Percentiles rank a stretch among this genome's conserved stretches.
phyloP scores from a whole-genome alignment of 2,329 filamentous ascomycete species.

The Penicillium sp. region DNA sequence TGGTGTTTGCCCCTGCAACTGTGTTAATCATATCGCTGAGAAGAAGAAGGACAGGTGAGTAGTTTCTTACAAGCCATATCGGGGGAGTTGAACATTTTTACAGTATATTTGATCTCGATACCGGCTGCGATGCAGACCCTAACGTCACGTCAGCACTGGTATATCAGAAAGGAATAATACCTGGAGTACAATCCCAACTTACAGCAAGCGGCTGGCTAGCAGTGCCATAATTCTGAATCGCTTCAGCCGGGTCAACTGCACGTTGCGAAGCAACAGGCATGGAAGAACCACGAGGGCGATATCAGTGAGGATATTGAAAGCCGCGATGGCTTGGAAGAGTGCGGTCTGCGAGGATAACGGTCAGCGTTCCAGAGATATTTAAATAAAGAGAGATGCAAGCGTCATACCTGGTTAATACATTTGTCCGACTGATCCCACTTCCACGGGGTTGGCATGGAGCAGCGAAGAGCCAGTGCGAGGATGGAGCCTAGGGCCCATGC shows the following conservation, averaged over 20 bases:
- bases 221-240: constrained; percentile 19
- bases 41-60: not conserved
- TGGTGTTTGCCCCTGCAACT: constrained; percentile 14
- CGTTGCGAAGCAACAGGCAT: constrained; percentile 17
- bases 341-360: constrained; percentile 2
- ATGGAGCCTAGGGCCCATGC: constrained; percentile 22
- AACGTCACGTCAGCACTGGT: not conserved
- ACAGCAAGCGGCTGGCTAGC: constrained; percentile 20
- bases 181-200: not conserved
- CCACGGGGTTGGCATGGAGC: constrained; percentile 23
- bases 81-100: constrained; percentile 9
- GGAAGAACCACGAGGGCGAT: constrained; percentile 19
- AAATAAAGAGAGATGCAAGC: not conserved
- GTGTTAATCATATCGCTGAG: not conserved
- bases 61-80: constrained; percentile 13
- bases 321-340: constrained; percentile 17
- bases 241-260: constrained; percentile 21
- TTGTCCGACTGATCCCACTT: constrained; percentile 10
- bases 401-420: constrained; percentile 21
- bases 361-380: not conserved
- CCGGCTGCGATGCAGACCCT: constrained; percentile 14
- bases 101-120: constrained; percentile 9
- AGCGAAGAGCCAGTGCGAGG: constrained; percentile 20
- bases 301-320: constrained; percentile 20
- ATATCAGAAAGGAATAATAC: not conserved